Percentiles rank a stretch among this genome's conserved stretches.
phyloP scores from a whole-genome alignment of 1,139 yeast genomes.

The Blastobotrys indianensis region DNA sequence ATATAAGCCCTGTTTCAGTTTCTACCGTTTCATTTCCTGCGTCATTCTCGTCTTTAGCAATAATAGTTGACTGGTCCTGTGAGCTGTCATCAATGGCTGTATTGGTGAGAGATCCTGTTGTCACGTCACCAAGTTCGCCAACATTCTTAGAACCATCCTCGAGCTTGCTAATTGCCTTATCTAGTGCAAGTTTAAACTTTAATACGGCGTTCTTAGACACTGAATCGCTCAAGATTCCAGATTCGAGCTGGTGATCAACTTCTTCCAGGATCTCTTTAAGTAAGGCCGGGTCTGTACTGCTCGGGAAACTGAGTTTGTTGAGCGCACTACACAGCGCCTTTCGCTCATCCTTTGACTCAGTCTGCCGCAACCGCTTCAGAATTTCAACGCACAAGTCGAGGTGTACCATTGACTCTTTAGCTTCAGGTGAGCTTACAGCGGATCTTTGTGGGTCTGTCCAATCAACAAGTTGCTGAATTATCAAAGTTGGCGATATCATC shows the following conservation, averaged over 20 bases:
- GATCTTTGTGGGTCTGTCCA: constrained; percentile 83
- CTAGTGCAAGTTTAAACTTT: constrained; percentile 10
- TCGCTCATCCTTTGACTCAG: constrained; percentile 47
- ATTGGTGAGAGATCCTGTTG: not conserved
- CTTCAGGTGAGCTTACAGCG: constrained; percentile 40
- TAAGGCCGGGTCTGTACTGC: constrained; percentile 13
- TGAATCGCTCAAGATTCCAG: constrained; percentile 13
- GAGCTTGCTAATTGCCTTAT: constrained; percentile 12
- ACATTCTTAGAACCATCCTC: not conserved
- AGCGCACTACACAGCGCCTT: constrained; percentile 53
- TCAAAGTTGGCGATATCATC: constrained; percentile 48
- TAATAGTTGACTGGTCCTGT: not conserved
- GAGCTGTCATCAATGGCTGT: not conserved
- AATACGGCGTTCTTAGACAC: constrained; percentile 15
- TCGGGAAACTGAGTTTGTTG: constrained; percentile 43
- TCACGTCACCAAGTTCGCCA: not conserved
- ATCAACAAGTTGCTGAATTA: constrained; percentile 67
- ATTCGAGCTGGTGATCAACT: constrained; percentile 31
- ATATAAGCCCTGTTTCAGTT: not conserved
- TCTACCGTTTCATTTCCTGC: not conserved
- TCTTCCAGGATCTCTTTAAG: constrained; percentile 18
- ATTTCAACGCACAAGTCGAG: constrained; percentile 54
- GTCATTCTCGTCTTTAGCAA: not conserved
- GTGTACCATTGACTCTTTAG: constrained; percentile 45
- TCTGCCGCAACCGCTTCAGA: constrained; percentile 39